A percentile compares a stretch with the other conserved stretches of the same genome.
Evolutionary conservation across 768 basidiomycete species (phyloP).

Genomic region (Lentinula edodes): DNA sequence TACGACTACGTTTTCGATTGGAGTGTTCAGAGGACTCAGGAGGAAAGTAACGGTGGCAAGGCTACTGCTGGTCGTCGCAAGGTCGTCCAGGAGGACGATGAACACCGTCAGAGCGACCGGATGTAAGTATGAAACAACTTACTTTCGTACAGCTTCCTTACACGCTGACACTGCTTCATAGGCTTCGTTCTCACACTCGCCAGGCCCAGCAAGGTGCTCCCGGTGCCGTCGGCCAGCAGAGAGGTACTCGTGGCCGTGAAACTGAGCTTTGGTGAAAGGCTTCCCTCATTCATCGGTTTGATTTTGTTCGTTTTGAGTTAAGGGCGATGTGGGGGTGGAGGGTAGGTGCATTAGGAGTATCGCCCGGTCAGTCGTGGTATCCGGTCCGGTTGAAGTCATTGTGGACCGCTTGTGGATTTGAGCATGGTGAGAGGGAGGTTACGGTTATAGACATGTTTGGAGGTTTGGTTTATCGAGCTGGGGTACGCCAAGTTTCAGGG

Average conservation of each 20-base stretch:
- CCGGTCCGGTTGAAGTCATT: constrained; percentile 32
- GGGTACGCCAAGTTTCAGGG: constrained; percentile 36
- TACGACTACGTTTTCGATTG: constrained; percentile 99
- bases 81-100: constrained; percentile 81
- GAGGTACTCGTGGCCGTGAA: constrained; percentile 39
- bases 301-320: constrained; percentile 31
- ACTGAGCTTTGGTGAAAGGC: constrained; percentile 51
- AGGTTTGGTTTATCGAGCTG: constrained; percentile 18
- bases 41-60: constrained; percentile 61
- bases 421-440: constrained; percentile 1
- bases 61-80: constrained; percentile 62
- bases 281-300: constrained; percentile 16
- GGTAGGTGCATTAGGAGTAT: constrained; percentile 34
- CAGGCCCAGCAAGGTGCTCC: constrained; percentile 65
- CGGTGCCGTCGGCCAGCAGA: constrained; percentile 42
- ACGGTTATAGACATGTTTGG: constrained; percentile 2
- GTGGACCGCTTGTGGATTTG: constrained; percentile 10
- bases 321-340: constrained; percentile 41
- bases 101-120: constrained; percentile 75
- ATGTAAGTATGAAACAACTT: constrained; percentile 51
- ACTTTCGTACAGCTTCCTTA: constrained; percentile 10
- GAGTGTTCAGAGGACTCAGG: constrained; percentile 80
- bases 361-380: constrained; percentile 27
- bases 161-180: constrained; percentile 20
- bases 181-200: constrained; percentile 85